These are phyloP conservation scores for Talaromyces sp. DNA, from an alignment of 2,329 filamentous ascomycete genomes.

Conservation along the genomic window DNA sequence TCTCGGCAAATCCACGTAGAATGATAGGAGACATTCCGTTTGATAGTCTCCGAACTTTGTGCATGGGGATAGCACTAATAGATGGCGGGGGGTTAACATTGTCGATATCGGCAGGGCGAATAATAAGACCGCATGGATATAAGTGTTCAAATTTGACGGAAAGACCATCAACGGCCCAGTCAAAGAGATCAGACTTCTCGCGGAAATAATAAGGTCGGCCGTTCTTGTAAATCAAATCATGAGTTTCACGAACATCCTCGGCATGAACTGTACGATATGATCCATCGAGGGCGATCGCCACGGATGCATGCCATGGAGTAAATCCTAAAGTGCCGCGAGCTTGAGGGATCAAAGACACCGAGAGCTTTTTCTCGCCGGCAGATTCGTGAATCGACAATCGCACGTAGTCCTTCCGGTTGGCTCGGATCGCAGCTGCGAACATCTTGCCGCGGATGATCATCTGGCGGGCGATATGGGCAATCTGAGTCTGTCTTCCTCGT, in stretches of 20 bases:
- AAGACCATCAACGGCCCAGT: constrained; percentile 43
- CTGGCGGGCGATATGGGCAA: constrained; percentile 25
- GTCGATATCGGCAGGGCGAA: constrained; percentile 25
- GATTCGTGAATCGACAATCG: constrained; percentile 35
- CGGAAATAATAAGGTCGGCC: constrained; percentile 54
- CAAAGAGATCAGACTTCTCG: constrained; percentile 51
- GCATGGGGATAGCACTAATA: constrained; percentile 26
- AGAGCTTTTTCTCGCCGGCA: constrained; percentile 29
- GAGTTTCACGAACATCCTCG: constrained; percentile 33
- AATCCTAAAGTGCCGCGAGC: constrained; percentile 25
- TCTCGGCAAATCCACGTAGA: constrained; percentile 56
- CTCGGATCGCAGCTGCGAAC: constrained; percentile 32
- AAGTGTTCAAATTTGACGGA: constrained; percentile 48
- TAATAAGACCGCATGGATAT: constrained; percentile 43
- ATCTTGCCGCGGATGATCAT: constrained; percentile 33
- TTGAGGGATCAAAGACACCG: constrained; percentile 30
- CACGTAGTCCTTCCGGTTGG: constrained; percentile 31
- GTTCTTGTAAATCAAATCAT: constrained; percentile 53
- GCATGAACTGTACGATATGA: constrained; percentile 29
- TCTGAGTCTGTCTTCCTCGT: constrained; percentile 19
- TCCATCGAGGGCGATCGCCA: constrained; percentile 34
- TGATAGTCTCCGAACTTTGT: constrained; percentile 43
- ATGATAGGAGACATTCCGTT: constrained; percentile 58
- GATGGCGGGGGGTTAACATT: constrained; percentile 26
- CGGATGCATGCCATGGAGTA: constrained; percentile 40